phyloP scores from a whole-genome alignment of 306 rosid genomes.

The Alnus rubra region DNA sequence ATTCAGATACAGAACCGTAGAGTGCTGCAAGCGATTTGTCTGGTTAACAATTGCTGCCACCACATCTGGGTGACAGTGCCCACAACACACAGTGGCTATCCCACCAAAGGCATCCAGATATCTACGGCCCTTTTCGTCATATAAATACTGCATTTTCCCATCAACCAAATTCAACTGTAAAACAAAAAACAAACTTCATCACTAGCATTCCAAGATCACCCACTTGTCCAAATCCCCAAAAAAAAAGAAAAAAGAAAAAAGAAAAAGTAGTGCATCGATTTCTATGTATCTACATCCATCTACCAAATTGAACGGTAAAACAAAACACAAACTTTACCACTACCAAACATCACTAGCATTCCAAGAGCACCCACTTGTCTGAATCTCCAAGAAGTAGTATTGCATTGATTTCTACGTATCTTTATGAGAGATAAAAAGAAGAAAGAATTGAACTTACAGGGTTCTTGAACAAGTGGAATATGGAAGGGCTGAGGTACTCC shows the following conservation, averaged over 20 bases:
- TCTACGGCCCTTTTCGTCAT: slow-evolving; percentile 47
- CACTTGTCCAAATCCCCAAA: not conserved
- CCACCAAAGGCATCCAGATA: slow-evolving; percentile 52
- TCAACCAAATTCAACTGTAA: slow-evolving; percentile 50
- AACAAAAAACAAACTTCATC: not conserved
- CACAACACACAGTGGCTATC: slow-evolving; percentile 52
- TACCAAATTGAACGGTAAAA: slow-evolving; percentile 44
- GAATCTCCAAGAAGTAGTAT: not conserved
- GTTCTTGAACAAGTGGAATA: slow-evolving; percentile 27
- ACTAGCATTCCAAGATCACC: not conserved
- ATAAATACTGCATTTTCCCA: slow-evolving; percentile 53
- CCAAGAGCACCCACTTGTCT: too few relatives aligned
- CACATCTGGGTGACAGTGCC: slow-evolving; percentile 52
- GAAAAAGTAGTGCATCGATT: too few relatives aligned
- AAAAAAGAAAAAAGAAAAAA: not conserved
- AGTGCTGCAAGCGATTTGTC: slow-evolving; percentile 45
- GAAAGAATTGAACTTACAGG: slow-evolving; percentile 34
- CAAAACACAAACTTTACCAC: too few relatives aligned
- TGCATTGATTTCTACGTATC: not conserved
- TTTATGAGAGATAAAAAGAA: not conserved
- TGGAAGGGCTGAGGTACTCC: slow-evolving; percentile 33
- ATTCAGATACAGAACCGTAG: slow-evolving; percentile 44
- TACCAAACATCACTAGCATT: too few relatives aligned
- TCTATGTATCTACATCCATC: slow-evolving; percentile 24
- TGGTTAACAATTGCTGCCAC: slow-evolving; percentile 44